These are phyloP conservation scores for Cytospora paraplurivora DNA, from an alignment of 2,329 filamentous ascomycete genomes.

Conservation along the genomic window DNA sequence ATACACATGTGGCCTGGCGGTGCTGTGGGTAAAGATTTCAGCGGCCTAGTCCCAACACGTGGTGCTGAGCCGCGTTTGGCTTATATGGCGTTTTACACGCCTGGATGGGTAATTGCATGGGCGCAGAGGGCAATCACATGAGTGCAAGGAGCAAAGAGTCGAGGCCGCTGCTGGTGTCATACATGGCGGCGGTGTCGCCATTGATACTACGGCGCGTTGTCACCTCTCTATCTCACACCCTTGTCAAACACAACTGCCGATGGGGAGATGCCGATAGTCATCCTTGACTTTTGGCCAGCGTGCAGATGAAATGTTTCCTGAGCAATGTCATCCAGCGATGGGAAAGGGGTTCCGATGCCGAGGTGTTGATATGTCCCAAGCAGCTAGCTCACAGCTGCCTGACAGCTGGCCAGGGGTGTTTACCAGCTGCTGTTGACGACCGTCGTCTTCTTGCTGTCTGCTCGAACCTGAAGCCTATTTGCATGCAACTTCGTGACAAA, in stretches of 20 bases:
- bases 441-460: neutral
- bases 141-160: neutral
- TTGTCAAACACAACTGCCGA: neutral
- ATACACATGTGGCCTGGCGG: too few relatives aligned
- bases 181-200: neutral
- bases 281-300: too few relatives aligned
- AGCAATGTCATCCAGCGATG: neutral
- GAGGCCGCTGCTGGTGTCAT: neutral
- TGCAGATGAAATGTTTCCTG: too few relatives aligned
- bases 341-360: neutral
- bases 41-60: too few relatives aligned
- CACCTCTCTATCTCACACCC: neutral
- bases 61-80: too few relatives aligned
- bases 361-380: neutral
- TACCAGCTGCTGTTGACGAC: neutral
- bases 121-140: too few relatives aligned
- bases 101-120: too few relatives aligned
- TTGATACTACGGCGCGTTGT: neutral
- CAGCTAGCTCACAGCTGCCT: neutral
- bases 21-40: too few relatives aligned
- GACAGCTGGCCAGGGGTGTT: neutral
- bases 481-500: neutral
- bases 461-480: neutral
- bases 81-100: too few relatives aligned
- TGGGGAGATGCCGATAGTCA: neutral